Evolutionary conservation across 108 stramenopile species (phyloP).

Genomic region (Seminavis robusta): DNA sequence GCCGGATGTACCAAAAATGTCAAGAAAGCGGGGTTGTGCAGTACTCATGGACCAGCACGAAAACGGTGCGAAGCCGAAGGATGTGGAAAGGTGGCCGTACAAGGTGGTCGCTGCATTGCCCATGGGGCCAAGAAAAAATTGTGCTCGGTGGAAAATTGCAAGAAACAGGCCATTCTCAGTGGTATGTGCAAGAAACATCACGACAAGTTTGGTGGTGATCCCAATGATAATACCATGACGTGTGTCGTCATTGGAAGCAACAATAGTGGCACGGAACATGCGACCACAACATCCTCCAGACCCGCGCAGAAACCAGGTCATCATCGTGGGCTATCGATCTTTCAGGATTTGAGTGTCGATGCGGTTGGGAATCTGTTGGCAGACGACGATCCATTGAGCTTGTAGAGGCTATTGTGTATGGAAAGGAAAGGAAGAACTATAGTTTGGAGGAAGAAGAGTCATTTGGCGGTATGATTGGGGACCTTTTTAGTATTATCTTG

Average conservation of each 20-base stretch:
- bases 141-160: constrained; percentile 61
- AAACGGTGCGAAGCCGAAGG: constrained; percentile 70
- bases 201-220: constrained; percentile 20
- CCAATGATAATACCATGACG: not conserved
- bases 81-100: constrained; percentile 82
- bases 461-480: too few relatives aligned
- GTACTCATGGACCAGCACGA: constrained; percentile 83
- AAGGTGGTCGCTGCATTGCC: constrained; percentile 85
- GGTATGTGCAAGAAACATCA: constrained; percentile 92
- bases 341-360: constrained; percentile 59
- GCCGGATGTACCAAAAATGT: constrained; percentile 85
- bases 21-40: constrained; percentile 81
- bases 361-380: constrained; percentile 37
- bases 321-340: constrained; percentile 61
- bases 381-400: too few relatives aligned
- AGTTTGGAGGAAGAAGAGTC: too few relatives aligned
- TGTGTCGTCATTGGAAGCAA: not conserved
- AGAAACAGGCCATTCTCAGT: constrained; percentile 80
- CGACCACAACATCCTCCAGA: not conserved
- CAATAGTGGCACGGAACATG: not conserved
- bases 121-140: constrained; percentile 87
- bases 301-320: constrained; percentile 23
- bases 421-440: too few relatives aligned
- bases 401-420: too few relatives aligned
- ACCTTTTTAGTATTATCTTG: too few relatives aligned